phyloP scores from a whole-genome alignment of 345 rosid genomes.

The Camelina hispida region DNA sequence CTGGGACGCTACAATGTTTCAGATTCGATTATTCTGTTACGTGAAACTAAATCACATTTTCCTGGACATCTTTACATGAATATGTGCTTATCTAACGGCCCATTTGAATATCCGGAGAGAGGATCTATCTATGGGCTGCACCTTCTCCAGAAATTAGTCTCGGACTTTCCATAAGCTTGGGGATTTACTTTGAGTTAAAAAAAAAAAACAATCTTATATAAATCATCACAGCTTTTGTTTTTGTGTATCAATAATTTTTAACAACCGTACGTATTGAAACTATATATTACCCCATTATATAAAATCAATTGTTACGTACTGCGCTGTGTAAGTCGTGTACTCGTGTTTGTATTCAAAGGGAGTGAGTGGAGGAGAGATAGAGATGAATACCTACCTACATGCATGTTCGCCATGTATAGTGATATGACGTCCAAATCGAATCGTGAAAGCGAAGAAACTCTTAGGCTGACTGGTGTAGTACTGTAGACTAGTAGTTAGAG shows the following conservation, averaged over 20 bases:
- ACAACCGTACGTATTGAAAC: constrained; percentile 11
- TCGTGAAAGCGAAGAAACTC: constrained; percentile 14
- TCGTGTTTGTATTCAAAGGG: constrained; percentile 11
- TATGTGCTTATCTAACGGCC: too few species aligned
- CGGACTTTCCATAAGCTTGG: too few species aligned
- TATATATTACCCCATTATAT: background rate
- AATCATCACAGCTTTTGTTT: background rate
- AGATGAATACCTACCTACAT: background rate
- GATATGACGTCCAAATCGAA: constrained; percentile 3
- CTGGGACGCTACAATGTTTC: too few species aligned
- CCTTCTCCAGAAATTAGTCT: too few species aligned
- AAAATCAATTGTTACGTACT: constrained; percentile 18
- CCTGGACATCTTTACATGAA: too few species aligned
- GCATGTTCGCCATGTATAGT: constrained; percentile 35
- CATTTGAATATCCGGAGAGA: too few species aligned
- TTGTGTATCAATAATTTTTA: background rate
- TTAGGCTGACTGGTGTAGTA: background rate
- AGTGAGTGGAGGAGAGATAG: constrained; percentile 19
- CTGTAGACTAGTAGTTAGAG: too few species aligned
- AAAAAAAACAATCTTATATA: background rate
- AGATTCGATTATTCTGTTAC: too few species aligned
- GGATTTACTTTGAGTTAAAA: too few species aligned
- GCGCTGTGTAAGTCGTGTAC: constrained; percentile 12
- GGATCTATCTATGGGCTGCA: too few species aligned
- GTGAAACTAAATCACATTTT: too few species aligned